Conservation (phyloP, 2,329 filamentous ascomycete species). For the Neofusicoccum umdonicola region DNA sequence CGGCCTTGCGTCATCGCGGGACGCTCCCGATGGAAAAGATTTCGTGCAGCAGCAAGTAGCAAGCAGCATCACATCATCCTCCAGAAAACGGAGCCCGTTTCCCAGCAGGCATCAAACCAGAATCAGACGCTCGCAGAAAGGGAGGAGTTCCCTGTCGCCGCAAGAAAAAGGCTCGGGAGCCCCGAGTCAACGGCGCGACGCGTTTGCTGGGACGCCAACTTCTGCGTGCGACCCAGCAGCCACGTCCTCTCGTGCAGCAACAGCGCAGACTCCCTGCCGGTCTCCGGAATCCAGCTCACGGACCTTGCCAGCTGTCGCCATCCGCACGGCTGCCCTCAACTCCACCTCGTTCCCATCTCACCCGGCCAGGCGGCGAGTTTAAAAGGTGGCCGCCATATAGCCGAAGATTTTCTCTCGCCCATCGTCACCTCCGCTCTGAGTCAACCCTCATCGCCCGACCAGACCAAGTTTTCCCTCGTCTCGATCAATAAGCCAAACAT, state of each 20-base stretch:
- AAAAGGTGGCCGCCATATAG: constrained; percentile 8
- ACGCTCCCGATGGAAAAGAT: not conserved
- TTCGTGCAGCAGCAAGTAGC: too few relatives aligned
- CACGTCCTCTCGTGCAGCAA: not conserved
- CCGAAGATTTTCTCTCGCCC: constrained; percentile 5
- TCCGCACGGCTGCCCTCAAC: not conserved
- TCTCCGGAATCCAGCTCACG: not conserved
- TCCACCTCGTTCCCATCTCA: not conserved
- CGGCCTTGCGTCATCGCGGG: not conserved
- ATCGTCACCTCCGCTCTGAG: not conserved
- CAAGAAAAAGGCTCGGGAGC: too few relatives aligned
- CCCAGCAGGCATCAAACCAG: too few relatives aligned
- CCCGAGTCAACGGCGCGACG: too few relatives aligned
- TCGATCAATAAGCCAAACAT: constrained; percentile 19
- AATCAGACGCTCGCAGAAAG: too few relatives aligned
- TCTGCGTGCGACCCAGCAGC: not conserved
- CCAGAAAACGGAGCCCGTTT: too few relatives aligned
- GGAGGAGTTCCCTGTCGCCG: too few relatives aligned
- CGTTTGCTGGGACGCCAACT: not conserved
- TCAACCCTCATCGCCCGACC: not conserved
- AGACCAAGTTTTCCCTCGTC: not conserved
- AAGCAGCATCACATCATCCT: too few relatives aligned
- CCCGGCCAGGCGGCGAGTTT: not conserved
- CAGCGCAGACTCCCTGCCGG: not conserved
- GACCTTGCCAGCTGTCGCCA: not conserved